These are phyloP conservation scores for Adansonia digitata DNA, from an alignment of 345 rosid genomes.

Conservation along the genomic window DNA sequence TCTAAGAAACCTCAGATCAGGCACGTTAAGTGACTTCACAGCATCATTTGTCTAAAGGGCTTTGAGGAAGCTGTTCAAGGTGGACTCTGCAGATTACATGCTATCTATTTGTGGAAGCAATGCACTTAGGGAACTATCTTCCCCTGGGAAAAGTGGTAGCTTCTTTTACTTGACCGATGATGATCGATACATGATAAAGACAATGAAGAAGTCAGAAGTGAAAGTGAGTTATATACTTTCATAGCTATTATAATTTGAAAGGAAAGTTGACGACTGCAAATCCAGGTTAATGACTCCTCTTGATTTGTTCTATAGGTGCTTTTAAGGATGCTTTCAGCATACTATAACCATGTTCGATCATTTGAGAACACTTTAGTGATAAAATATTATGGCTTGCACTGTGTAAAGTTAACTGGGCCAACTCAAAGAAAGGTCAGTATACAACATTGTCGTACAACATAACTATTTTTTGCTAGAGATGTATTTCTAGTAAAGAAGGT, in stretches of 20 bases:
- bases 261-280: neutral
- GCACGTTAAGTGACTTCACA: neutral
- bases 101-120: slow-evolving; percentile 84
- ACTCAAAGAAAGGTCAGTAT: slow-evolving; percentile 66
- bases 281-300: neutral
- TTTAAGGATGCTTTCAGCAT: slow-evolving; percentile 88
- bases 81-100: slow-evolving; percentile 97
- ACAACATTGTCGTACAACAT: neutral
- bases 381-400: slow-evolving; percentile 81
- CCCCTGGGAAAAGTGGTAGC: slow-evolving; percentile 99
- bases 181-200: slow-evolving; percentile 93
- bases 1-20: neutral
- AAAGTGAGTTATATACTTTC: slow-evolving; percentile 44
- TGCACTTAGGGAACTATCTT: slow-evolving; percentile 91
- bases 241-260: neutral
- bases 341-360: slow-evolving; percentile 78
- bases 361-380: slow-evolving; percentile 75
- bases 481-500: too few relatives aligned
- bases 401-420: slow-evolving; percentile 78
- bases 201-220: slow-evolving; percentile 89
- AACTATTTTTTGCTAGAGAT: too few relatives aligned
- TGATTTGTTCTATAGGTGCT: slow-evolving; percentile 51
- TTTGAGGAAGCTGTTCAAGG: slow-evolving; percentile 86
- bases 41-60: slow-evolving; percentile 38
- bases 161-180: slow-evolving; percentile 88